A percentile compares a stretch with the other conserved stretches of the same genome.
Conservation (phyloP, 805 yeast species). For the Candida berthetii region DNA sequence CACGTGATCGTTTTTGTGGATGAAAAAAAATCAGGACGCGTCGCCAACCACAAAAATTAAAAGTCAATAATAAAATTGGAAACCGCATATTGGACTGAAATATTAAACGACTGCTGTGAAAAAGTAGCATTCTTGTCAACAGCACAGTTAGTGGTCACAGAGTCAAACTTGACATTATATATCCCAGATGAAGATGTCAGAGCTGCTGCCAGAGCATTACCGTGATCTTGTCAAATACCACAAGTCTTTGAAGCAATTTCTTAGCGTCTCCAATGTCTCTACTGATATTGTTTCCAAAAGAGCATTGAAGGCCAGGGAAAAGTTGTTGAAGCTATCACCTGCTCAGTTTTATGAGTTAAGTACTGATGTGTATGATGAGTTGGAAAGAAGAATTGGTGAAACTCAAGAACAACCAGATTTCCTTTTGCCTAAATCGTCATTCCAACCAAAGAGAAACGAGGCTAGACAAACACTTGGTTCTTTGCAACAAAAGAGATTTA, state of each 20-base stretch:
- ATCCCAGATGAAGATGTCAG: constrained; percentile 1
- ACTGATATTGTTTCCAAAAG: constrained; percentile 31
- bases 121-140: too few species aligned
- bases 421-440: constrained; percentile 61
- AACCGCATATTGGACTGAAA: too few species aligned
- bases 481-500: constrained; percentile 75
- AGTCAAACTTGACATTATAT: neutral
- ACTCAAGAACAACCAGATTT: constrained; percentile 52
- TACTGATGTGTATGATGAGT: constrained; percentile 92
- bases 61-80: too few species aligned
- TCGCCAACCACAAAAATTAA: too few species aligned
- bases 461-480: constrained; percentile 89
- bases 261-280: constrained; percentile 15
- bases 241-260: constrained; percentile 16
- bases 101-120: too few species aligned
- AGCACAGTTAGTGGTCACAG: too few species aligned
- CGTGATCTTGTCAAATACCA: constrained; percentile 15
- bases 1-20: too few species aligned
- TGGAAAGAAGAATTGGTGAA: constrained; percentile 69
- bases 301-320: constrained; percentile 80
- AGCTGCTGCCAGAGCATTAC: constrained; percentile 9
- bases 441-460: constrained; percentile 92
- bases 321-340: constrained; percentile 70
- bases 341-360: constrained; percentile 86
- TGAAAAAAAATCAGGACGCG: too few species aligned